Conservation (phyloP, 371 early-diverging fungal genomes). For the Mucor circinelloides region DNA sequence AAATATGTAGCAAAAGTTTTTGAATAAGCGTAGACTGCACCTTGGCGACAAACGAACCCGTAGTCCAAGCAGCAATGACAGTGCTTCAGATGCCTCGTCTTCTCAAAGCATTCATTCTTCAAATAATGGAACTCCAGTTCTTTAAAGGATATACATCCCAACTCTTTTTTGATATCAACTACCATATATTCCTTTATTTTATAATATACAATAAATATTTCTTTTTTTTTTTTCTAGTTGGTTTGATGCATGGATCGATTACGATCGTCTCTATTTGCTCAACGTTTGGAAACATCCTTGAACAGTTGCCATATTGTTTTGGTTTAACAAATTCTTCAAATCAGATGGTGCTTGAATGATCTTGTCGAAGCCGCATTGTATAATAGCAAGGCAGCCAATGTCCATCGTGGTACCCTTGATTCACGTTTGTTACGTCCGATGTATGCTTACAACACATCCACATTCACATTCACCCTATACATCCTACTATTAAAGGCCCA, state of each 20-base stretch:
- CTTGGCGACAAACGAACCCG: constrained; percentile 18
- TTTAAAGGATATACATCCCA: background rate
- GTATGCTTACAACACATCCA: background rate
- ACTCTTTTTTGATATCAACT: background rate
- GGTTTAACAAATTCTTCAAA: too few relatives aligned
- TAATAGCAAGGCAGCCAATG: background rate
- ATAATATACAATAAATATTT: background rate
- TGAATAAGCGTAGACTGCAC: constrained; percentile 26
- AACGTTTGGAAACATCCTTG: too few relatives aligned
- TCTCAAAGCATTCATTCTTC: background rate
- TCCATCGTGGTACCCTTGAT: background rate
- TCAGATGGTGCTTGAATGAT: too few relatives aligned
- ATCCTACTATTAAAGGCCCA: background rate
- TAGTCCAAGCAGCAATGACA: constrained; percentile 7
- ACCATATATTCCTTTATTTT: background rate
- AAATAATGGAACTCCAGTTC: background rate
- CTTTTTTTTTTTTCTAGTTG: background rate
- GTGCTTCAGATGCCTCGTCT: constrained; percentile 13
- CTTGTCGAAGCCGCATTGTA: too few relatives aligned
- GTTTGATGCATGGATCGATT: too few relatives aligned
- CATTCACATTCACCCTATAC: background rate
- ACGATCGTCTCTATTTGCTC: too few relatives aligned
- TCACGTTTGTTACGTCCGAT: background rate
- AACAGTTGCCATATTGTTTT: too few relatives aligned
- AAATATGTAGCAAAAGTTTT: constrained; percentile 29